A percentile compares a stretch with the other conserved stretches of the same genome.
These are phyloP conservation scores for Agrocybe chaxingu DNA, from an alignment of 768 basidiomycete genomes.

Conservation along the genomic window DNA sequence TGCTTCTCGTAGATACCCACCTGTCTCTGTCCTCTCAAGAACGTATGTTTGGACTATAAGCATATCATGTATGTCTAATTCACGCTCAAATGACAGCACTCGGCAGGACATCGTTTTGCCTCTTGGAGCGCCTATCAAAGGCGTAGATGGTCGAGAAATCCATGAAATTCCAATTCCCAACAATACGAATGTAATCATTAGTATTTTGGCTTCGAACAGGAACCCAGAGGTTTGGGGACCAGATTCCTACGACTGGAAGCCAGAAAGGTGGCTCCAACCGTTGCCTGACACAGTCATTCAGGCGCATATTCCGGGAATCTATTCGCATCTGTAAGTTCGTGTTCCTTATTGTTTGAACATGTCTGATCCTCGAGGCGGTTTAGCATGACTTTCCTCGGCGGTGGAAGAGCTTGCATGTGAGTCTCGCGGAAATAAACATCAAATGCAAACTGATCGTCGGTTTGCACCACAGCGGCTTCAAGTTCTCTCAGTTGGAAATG, in stretches of 20 bases:
- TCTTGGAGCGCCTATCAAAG: constrained; percentile 17
- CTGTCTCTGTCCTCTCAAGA: constrained; percentile 18
- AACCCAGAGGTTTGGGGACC: constrained; percentile 42
- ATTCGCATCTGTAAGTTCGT: constrained; percentile 32
- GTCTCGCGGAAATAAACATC: constrained; percentile 8
- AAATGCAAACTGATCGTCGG: neutral
- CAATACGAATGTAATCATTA: constrained; percentile 28
- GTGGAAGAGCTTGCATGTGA: constrained; percentile 41
- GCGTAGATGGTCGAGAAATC: constrained; percentile 17
- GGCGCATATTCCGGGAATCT: constrained; percentile 39
- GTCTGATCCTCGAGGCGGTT: neutral
- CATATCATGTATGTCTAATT: neutral
- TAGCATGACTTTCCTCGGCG: constrained; percentile 44
- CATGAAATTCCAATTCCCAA: constrained; percentile 32
- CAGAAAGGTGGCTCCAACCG: constrained; percentile 41
- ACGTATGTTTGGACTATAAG: constrained; percentile 10
- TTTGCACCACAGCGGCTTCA: constrained; percentile 13
- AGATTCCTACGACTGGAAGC: constrained; percentile 44
- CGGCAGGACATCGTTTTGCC: constrained; percentile 18
- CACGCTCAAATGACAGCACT: constrained; percentile 7
- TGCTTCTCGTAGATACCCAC: constrained; percentile 9
- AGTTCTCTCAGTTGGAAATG: constrained; percentile 20
- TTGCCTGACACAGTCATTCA: constrained; percentile 20
- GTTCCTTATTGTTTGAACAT: too few species aligned
- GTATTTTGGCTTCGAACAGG: constrained; percentile 32